Base-by-base conservation (phyloP, 106 monocot species). In the Dendrobium chrysotoxum region DNA sequence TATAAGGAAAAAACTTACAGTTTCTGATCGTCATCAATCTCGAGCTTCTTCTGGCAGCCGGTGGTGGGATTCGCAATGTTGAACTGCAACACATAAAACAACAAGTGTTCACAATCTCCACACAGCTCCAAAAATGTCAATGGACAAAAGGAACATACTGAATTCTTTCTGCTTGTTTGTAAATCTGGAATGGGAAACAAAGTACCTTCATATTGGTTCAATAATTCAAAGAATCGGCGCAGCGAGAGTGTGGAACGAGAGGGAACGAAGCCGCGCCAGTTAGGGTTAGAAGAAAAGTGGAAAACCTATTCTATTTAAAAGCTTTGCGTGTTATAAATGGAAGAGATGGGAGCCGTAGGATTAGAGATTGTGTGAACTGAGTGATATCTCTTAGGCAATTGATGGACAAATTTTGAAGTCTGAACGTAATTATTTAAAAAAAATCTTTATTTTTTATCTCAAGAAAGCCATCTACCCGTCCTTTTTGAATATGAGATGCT, bases 31-130 rank as follows among this genome's bases (percentile, higher is more conserved):
- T 86, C 86, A 39, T 91, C 91, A 39, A 91, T 88, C 78, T 91
- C 91, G 39, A 91, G 84, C 84, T 91, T 91, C 79, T 88, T 91
- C 86, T 88, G 88, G 84, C 86, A 91, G 9, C 91, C 91, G 38
- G 91, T 86, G n/a, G 88, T 86, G 15, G 91, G 88, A 66, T 91
- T 88, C 20, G 84, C 88, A 78, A 91, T 88, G 70, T 91, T 91
- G 76, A 91, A 91, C 91, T 88, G 57, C 10, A 70, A 76, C 0
- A 44, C 25, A 28, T 25, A 50, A 74, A 40, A 35, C 74, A 74
- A 74, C 20, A 42, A 74, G 41, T 5, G 7, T 74, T 74, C 74
- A 74, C 16, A 74, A 41, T 21, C 20, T 7, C 26, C 42, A n/a
- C 20, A 21, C 18, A 20, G 41, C 5, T 20, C 42, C 40, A 5